Base-by-base conservation (phyloP, 1,284 basidiomycete species). In the Sanguinoderma infundibulare region DNA sequence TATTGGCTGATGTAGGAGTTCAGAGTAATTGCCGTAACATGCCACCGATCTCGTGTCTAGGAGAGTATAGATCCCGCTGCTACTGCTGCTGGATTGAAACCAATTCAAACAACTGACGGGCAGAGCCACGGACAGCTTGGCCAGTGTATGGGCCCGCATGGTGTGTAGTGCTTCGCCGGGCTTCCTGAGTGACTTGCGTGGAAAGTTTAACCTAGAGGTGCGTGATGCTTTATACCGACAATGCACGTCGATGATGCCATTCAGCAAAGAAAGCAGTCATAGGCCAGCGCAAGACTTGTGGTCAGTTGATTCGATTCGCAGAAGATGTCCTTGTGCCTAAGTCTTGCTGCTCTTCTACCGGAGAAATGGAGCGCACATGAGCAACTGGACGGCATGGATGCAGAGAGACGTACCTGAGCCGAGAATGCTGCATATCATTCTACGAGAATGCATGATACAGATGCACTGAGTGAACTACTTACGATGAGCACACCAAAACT, bases 321-420 rank as follows among this genome's bases (percentile, higher is more conserved):
- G 20, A n/a, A 17, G 38, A 26, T 9, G 7, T 20, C 17, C 20
- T 57, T 52, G 56, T 57, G 38, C 47, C 47, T 35, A 42, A 14
- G 57, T 34, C 10, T 8, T 8, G 26, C 20, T 30, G 34, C 14
- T 53, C 47, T 40, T 9, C 49, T 36, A 22, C 40, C 49, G 59
- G 54, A 55, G 49, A 55, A 60, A 60, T 50, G 17, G 42, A 22
- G 35, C 22, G 14, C 59, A 51, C 59, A 60, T 60, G 59, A 52
- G 32, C 22, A 35, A 5, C 10, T 20, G 34, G 14, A 14, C 9
- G 39, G 24, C 12, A 26, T 44, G 35, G 51, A 32, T 10, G 40
- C 30, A 36, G 30, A 52, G 40, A 50, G n/a, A 20, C 22, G 59
- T 51, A 55, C 59, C 47, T 55, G 53, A 38, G 42, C 47, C 10